Evolutionary conservation across 495 filamentous ascomycete species (phyloP).

Genomic region (Hypoxylon intermedium): DNA sequence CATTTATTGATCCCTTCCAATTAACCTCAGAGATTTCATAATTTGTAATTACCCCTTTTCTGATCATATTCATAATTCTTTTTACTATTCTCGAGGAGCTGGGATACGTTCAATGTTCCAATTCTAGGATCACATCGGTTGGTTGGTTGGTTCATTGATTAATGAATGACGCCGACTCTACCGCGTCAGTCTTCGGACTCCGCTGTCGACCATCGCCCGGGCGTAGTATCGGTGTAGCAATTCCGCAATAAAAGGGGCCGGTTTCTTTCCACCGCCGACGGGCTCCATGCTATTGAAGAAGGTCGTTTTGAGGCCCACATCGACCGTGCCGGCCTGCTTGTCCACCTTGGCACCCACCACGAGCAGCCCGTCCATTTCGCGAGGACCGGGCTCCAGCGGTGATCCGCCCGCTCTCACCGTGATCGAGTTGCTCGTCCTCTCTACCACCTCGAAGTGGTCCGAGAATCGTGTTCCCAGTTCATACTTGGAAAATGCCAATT

Average conservation of each 20-base stretch:
- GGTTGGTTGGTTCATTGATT: too few relatives aligned
- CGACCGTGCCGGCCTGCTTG: slow-evolving; percentile 62
- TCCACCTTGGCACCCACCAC: slow-evolving; percentile 69
- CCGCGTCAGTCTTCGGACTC: slow-evolving; percentile 13
- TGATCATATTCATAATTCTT: too few relatives aligned
- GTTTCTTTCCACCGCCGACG: slow-evolving; percentile 54
- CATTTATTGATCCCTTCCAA: too few relatives aligned
- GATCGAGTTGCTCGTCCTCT: slow-evolving; percentile 66
- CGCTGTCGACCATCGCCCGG: slow-evolving; percentile 47
- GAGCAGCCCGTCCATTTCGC: slow-evolving; percentile 71
- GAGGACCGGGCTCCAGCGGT: slow-evolving; percentile 62
- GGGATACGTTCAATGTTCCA: too few relatives aligned
- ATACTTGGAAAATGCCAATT: slow-evolving; percentile 62
- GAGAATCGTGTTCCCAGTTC: slow-evolving; percentile 69
- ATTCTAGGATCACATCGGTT: too few relatives aligned
- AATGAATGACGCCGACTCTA: too few relatives aligned
- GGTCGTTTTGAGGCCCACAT: slow-evolving; percentile 70
- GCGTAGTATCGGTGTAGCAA: slow-evolving; percentile 69
- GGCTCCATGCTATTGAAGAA: slow-evolving; percentile 57
- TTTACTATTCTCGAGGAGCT: too few relatives aligned
- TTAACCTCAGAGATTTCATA: too few relatives aligned
- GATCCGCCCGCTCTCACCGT: slow-evolving; percentile 70
- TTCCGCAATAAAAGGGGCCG: slow-evolving; percentile 62
- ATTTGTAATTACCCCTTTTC: too few relatives aligned
- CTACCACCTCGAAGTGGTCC: slow-evolving; percentile 78